Base-by-base conservation (phyloP, 148 eudicot species). In the Camellia japonica region DNA sequence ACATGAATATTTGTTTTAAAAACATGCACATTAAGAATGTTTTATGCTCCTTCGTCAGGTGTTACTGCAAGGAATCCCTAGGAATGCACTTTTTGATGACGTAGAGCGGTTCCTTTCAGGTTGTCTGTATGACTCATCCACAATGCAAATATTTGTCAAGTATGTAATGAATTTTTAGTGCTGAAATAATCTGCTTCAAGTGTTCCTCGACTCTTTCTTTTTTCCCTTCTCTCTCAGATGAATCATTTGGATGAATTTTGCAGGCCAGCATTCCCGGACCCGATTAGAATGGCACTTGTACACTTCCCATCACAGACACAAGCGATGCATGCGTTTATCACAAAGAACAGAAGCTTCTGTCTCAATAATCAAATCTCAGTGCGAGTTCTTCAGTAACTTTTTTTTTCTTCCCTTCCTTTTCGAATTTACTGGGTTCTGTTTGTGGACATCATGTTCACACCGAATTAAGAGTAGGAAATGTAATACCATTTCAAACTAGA, bases 91-190 rank as follows among this genome's bases (percentile, higher is more conserved):
- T 16, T 0, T 13, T 41, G 97, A 91, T 18, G 98, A 94, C 79
- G 69, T 94, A 20, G 91, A 90, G 68, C 90, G 92, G 7, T 83
- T 91, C 80, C 87, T 94, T 60, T 78, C 86, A 62, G 97, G 97
- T 80, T 93, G 88, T 82, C 77, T 84, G 30, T 89, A 85, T 19
- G 90, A 90, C 63, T 30, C 90, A 54, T 84, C 97, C 71, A 73
- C 87, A 14, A n/a, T 91, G 18, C 85, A 88, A 74, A 46, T 91
- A 18, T 87, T 90, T 79, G 16, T 18, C 41, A 91, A 93, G 97
- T 93, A 38, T 46, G 74, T 75, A 3, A 69, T 65, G 23, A n/a
- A 56, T 52, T 6, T 58, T 44, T 13, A 43, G 3, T 2, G 9
- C 38, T 74, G 73, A 11, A 47, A 42, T 63, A 20, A 2, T 2